Conservation (phyloP, 139 green algal species). For the Volvox reticuliferus region DNA sequence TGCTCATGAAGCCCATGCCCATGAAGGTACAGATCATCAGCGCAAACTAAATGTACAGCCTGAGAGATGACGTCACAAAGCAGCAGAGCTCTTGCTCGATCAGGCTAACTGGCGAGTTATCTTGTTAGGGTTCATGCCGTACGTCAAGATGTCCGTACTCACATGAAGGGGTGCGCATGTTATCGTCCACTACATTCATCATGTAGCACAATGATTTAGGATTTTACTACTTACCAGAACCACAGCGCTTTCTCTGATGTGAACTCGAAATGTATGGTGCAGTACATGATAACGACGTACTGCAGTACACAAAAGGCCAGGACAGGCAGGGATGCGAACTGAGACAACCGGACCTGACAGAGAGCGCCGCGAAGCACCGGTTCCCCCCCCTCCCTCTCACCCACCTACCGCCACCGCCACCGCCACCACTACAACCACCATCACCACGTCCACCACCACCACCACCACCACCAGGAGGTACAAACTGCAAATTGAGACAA, state of each 20-base stretch:
- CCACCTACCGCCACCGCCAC: too few relatives aligned
- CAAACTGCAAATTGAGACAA: too few relatives aligned
- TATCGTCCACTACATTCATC: neutral
- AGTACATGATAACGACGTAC: constrained; percentile 62
- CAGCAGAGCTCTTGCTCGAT: neutral
- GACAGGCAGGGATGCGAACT: neutral
- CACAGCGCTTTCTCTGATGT: neutral
- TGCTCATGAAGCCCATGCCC: constrained; percentile 32
- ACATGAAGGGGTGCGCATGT: neutral
- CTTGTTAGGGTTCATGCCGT: neutral
- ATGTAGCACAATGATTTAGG: neutral
- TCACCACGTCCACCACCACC: too few relatives aligned
- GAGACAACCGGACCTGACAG: too few relatives aligned
- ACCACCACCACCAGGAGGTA: too few relatives aligned
- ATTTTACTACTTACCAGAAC: constrained; percentile 27
- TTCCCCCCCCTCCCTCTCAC: too few relatives aligned
- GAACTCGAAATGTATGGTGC: constrained; percentile 60
- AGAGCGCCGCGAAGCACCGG: too few relatives aligned
- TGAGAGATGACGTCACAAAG: neutral
- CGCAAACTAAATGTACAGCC: constrained; percentile 40
- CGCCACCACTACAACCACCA: too few relatives aligned
- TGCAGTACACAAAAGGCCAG: neutral
- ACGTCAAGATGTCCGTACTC: neutral
- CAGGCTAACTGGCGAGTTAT: neutral
- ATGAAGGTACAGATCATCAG: constrained; percentile 52